phyloP scores from a whole-genome alignment of 257 asterid species.

The Paraleonurus japonicus region DNA sequence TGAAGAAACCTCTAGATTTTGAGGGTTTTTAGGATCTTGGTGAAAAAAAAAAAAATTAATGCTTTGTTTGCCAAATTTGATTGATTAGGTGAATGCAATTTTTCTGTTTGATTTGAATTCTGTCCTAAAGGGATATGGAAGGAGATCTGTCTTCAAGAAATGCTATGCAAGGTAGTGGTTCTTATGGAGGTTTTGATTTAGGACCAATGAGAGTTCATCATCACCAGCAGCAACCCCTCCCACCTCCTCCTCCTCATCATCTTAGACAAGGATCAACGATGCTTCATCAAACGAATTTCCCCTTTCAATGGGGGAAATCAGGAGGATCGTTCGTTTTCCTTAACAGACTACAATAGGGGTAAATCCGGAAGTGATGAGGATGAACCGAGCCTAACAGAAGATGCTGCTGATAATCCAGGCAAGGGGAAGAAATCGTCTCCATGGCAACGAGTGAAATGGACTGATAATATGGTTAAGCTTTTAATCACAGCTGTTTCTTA shows the following conservation, averaged over 20 bases:
- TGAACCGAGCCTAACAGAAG: slow-evolving; percentile 59
- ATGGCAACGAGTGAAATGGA: slow-evolving; percentile 58
- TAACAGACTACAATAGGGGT: slow-evolving; percentile 42
- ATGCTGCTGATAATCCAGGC: slow-evolving; percentile 29
- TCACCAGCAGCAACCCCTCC: slow-evolving; percentile 19
- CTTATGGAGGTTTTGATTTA: slow-evolving; percentile 55
- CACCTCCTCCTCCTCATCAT: slow-evolving; percentile 35
- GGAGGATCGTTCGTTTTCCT: slow-evolving; percentile 41
- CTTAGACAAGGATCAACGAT: slow-evolving; percentile 40
- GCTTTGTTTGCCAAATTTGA: slow-evolving; percentile 22
- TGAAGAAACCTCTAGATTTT: neutral
- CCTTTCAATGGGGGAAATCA: slow-evolving; percentile 48
- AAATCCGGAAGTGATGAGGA: slow-evolving; percentile 71
- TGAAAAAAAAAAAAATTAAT: neutral
- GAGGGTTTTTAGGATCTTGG: slow-evolving; percentile 26
- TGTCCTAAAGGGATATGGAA: slow-evolving; percentile 35
- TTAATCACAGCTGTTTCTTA: slow-evolving; percentile 75
- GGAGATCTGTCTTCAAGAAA: slow-evolving; percentile 48
- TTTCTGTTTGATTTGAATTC: slow-evolving; percentile 22
- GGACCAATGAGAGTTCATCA: slow-evolving; percentile 47
- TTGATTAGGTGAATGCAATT: slow-evolving; percentile 23
- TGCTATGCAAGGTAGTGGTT: slow-evolving; percentile 42
- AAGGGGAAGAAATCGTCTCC: slow-evolving; percentile 56
- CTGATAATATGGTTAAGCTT: slow-evolving; percentile 63
- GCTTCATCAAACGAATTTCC: slow-evolving; percentile 45